Conservation (phyloP, 2,329 filamentous ascomycete genomes). For the Remersonia thermophila region DNA sequence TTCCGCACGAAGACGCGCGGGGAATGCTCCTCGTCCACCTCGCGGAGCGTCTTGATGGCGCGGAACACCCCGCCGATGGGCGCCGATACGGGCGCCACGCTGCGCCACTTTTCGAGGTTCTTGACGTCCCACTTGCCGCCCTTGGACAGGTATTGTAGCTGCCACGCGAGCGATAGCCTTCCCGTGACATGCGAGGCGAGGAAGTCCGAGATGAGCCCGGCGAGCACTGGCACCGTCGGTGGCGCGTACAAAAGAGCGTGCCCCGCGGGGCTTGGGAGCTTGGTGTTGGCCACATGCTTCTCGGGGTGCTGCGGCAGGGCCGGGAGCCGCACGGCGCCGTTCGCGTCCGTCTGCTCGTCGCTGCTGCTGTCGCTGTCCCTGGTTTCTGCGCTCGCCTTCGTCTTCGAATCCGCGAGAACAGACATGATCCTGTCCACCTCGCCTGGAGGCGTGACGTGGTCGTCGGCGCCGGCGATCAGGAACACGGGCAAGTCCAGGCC, state of each 20-base stretch:
- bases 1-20: slow-evolving; percentile 57
- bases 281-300: slow-evolving; percentile 51
- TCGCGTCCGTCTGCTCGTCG: slow-evolving; percentile 8
- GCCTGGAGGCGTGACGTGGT: slow-evolving; percentile 59
- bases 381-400: slow-evolving; percentile 11
- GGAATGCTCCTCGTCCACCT: slow-evolving; percentile 73
- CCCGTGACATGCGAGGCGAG: slow-evolving; percentile 61
- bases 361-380: slow-evolving; percentile 14
- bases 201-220: slow-evolving; percentile 75
- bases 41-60: slow-evolving; percentile 84
- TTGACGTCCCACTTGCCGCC: slow-evolving; percentile 98
- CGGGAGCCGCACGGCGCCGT: slow-evolving; percentile 25
- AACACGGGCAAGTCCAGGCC: slow-evolving; percentile 62
- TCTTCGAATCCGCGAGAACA: slow-evolving; percentile 21
- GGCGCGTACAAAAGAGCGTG: slow-evolving; percentile 79
- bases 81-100: slow-evolving; percentile 62
- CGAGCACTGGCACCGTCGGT: slow-evolving; percentile 59
- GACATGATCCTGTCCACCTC: slow-evolving; percentile 57
- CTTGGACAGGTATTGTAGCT: slow-evolving; percentile 75
- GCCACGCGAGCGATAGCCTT: slow-evolving; percentile 75
- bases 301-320: slow-evolving; percentile 35
- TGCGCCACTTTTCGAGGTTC: slow-evolving; percentile 84
- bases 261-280: slow-evolving; percentile 65
- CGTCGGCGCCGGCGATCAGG: slow-evolving; percentile 65
- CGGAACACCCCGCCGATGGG: slow-evolving; percentile 71